Percentiles rank a stretch among this genome's conserved stretches.
phyloP scores from a whole-genome alignment of 2,329 filamentous ascomycete species.

The Hirsutella minnesotensis region DNA sequence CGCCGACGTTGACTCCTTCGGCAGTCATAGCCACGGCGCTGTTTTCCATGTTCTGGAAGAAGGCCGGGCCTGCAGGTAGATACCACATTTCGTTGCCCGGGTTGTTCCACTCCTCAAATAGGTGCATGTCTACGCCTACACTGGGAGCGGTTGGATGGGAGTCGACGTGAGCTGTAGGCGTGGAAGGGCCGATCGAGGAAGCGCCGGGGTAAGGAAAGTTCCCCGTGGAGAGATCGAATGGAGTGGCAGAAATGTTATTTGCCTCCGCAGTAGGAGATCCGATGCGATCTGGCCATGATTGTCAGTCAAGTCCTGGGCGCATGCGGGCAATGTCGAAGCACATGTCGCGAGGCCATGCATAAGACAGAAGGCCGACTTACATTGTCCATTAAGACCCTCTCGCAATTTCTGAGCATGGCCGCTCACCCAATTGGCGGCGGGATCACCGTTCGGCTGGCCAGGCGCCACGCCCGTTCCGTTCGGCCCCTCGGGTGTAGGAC shows the following conservation, averaged over 20 bases:
- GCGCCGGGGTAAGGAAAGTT: slow-evolving; percentile 42
- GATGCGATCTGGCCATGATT: slow-evolving; percentile 26
- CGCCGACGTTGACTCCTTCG: slow-evolving; percentile 55
- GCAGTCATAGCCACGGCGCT: slow-evolving; percentile 53
- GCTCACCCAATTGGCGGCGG: slow-evolving; percentile 18
- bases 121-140: slow-evolving; percentile 22
- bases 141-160: slow-evolving; percentile 8
- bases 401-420: slow-evolving; percentile 26
- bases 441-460: slow-evolving; percentile 13
- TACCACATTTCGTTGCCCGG: slow-evolving; percentile 55
- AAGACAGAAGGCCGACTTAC: slow-evolving; percentile 13
- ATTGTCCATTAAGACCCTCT: slow-evolving; percentile 26
- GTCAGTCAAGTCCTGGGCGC: too few species aligned
- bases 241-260: slow-evolving; percentile 49
- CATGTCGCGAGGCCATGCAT: background rate
- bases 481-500: slow-evolving; percentile 23
- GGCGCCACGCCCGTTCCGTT: slow-evolving; percentile 17
- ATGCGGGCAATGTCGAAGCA: background rate
- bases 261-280: slow-evolving; percentile 20
- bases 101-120: slow-evolving; percentile 44
- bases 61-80: slow-evolving; percentile 48
- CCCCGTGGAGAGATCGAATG: slow-evolving; percentile 44
- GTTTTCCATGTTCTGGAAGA: slow-evolving; percentile 54
- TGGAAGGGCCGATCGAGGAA: slow-evolving; percentile 36
- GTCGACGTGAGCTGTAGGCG: slow-evolving; percentile 31